These are phyloP conservation scores for Saccharomyces kudriavzevii DNA, from an alignment of 805 yeast species.

Conservation along the genomic window DNA sequence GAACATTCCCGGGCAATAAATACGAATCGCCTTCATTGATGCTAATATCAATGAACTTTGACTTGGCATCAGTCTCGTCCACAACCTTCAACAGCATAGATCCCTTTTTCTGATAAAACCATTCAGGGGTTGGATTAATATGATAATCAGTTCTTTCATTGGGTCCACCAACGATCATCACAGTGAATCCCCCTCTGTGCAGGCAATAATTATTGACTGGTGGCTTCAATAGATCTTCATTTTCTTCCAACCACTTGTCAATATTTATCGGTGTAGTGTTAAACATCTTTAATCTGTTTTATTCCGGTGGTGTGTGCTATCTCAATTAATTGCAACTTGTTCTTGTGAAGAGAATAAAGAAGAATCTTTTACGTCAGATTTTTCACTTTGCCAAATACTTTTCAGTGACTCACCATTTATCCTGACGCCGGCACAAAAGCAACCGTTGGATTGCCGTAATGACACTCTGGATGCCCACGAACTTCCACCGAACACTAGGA, in stretches of 20 bases:
- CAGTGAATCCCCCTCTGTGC: slow-evolving; percentile 86
- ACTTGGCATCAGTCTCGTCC: slow-evolving; percentile 43
- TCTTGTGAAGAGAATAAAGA: not conserved
- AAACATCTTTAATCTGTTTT: slow-evolving; percentile 8
- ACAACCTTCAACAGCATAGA: slow-evolving; percentile 78
- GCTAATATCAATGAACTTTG: slow-evolving; percentile 57
- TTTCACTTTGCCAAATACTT: not conserved
- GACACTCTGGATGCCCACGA: not conserved
- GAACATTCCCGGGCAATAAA: slow-evolving; percentile 72
- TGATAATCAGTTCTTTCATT: slow-evolving; percentile 91
- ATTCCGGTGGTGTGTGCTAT: not conserved
- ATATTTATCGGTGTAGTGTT: slow-evolving; percentile 56
- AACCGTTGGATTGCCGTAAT: not conserved
- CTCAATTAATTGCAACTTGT: not conserved
- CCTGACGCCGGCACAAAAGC: not conserved
- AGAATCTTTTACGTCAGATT: slow-evolving; percentile 1
- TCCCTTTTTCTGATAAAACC: slow-evolving; percentile 84
- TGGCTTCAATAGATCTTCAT: slow-evolving; percentile 69
- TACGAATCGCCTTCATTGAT: slow-evolving; percentile 87
- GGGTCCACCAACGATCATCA: slow-evolving; percentile 95
- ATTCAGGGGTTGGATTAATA: slow-evolving; percentile 89
- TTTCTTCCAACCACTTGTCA: slow-evolving; percentile 72
- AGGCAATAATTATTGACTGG: slow-evolving; percentile 89
- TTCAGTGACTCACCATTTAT: not conserved
- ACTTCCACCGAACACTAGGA: not conserved